Base-by-base conservation (phyloP, 352 stramenopile species). In the Blastocystis sp. region DNA sequence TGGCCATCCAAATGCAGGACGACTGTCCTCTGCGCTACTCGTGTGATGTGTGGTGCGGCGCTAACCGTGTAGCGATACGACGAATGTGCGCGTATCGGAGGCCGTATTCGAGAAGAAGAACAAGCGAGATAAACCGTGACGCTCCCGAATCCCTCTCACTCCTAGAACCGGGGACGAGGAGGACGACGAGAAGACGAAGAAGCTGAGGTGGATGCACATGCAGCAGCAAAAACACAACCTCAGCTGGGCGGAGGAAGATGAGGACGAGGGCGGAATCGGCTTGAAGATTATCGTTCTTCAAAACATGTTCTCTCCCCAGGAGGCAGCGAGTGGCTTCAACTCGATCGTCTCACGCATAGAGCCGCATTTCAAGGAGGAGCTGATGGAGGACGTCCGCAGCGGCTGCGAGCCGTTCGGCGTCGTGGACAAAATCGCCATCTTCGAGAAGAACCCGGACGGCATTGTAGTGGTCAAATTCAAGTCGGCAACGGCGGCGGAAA, bases 161-260 rank as follows among this genome's bases (percentile, higher is more conserved):
- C 19, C 13, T 62, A 89, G 63, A 31, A 31, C 39, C 21, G 13
- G 61, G 9, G 61, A 62, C 31, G 79, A 65, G 29, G 50, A 77
- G 29, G 79, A 89, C 61, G 79, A 89, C 50, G 65, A 78, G 31
- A 89, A 77, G 55, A 89, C 79, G n/a, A 80, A 89, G 79, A 69
- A 71, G 41, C 41, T 80, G 62, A 39, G 61, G 9, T 80, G 67
- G 79, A 89, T 89, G 63, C 61, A 66, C 39, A 78, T 69, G 61
- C 41, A 80, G 41, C 79, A 89, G 61, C 79, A 89, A 45, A 89
- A 65, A 26, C 79, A 89, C 39, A 55, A 33, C 13, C 35, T 89
- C 2, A 89, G 79, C 31, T 89, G 79, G 79, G 79, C 62, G n/a
- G 45, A 80, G 29, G 67, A 80, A 41, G 63, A 67, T 19, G 79